These are phyloP conservation scores for Alopecurus myosuroides DNA, from an alignment of 176 grass and related monocot species.

Conservation along the genomic window DNA sequence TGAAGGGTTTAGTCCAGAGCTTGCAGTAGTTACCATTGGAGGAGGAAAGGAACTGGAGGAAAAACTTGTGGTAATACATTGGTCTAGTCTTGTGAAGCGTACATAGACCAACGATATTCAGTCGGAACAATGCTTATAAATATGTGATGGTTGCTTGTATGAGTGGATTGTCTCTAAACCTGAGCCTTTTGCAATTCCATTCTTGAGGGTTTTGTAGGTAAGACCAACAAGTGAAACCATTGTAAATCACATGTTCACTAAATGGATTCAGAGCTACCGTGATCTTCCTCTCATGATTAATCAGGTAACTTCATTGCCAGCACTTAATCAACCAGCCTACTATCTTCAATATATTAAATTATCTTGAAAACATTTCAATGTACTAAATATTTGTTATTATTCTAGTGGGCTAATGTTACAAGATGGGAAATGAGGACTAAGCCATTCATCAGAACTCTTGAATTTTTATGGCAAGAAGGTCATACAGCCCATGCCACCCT, in stretches of 20 bases:
- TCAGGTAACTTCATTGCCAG: slow-evolving; percentile 49
- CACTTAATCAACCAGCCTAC: slow-evolving; percentile 1
- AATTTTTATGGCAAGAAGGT: slow-evolving; percentile 99
- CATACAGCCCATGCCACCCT: slow-evolving; percentile 97
- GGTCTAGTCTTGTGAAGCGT: slow-evolving; percentile 3
- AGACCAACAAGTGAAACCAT: slow-evolving; percentile 99
- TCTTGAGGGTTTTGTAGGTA: slow-evolving; percentile 89
- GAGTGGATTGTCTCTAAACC: slow-evolving; percentile 23
- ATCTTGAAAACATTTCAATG: background rate
- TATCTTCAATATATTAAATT: background rate
- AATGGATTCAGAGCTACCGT: slow-evolving; percentile 96
- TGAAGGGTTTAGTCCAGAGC: slow-evolving; percentile 94
- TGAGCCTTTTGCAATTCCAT: slow-evolving; percentile 44
- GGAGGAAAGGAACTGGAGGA: slow-evolving; percentile 98
- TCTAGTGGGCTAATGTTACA: slow-evolving; percentile 97
- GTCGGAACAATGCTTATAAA: background rate
- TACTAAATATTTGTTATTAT: slow-evolving; percentile 24
- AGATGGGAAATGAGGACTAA: slow-evolving; percentile 99
- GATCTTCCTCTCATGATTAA: slow-evolving; percentile 99
- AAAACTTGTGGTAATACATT: slow-evolving; percentile 85
- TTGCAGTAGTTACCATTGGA: slow-evolving; percentile 91
- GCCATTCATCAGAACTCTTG: slow-evolving; percentile 93
- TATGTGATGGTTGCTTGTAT: slow-evolving; percentile 11
- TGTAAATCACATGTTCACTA: slow-evolving; percentile 99
- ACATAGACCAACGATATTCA: background rate